Evolutionary conservation across 495 filamentous ascomycete species (phyloP).

Genomic region (Aspergillus taichungensis): DNA sequence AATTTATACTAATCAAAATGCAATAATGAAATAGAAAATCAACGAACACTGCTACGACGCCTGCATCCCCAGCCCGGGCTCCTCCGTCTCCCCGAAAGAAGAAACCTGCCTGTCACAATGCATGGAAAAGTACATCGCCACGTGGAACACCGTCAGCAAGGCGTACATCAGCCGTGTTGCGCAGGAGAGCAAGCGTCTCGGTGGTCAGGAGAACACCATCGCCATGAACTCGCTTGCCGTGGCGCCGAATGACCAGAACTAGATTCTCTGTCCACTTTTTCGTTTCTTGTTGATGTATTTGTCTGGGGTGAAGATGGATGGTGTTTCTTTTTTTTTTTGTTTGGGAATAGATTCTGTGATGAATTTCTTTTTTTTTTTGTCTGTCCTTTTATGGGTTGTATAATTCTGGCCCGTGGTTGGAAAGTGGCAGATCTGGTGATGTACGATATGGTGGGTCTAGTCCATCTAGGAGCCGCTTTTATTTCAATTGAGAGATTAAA

Average conservation of each 20-base stretch:
- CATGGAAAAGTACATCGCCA: conserved; percentile 95
- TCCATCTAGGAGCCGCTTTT: conserved; percentile 10
- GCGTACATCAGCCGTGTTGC: conserved; percentile 69
- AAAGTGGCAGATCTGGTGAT: background rate
- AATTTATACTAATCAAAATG: background rate
- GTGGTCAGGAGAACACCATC: conserved; percentile 15
- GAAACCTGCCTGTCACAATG: conserved; percentile 74
- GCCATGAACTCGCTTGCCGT: conserved; percentile 22
- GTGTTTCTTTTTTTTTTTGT: background rate
- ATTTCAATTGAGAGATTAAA: conserved; percentile 9
- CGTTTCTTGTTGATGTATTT: background rate
- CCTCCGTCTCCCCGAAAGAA: conserved; percentile 61
- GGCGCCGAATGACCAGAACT: conserved; percentile 11
- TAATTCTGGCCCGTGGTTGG: background rate
- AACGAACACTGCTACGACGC: conserved; percentile 95
- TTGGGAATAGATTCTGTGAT: too few species aligned
- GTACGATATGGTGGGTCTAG: conserved; percentile 5
- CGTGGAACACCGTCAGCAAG: conserved; percentile 80
- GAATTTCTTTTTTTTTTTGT: background rate
- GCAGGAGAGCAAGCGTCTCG: conserved; percentile 42
- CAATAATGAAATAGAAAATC: conserved; percentile 57
- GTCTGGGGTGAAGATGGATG: background rate
- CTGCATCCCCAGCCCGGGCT: conserved; percentile 79
- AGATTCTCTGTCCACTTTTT: background rate
- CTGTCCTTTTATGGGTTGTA: background rate